phyloP scores from a whole-genome alignment of 2,329 filamentous ascomycete species.

The Monosporascus sp. region DNA sequence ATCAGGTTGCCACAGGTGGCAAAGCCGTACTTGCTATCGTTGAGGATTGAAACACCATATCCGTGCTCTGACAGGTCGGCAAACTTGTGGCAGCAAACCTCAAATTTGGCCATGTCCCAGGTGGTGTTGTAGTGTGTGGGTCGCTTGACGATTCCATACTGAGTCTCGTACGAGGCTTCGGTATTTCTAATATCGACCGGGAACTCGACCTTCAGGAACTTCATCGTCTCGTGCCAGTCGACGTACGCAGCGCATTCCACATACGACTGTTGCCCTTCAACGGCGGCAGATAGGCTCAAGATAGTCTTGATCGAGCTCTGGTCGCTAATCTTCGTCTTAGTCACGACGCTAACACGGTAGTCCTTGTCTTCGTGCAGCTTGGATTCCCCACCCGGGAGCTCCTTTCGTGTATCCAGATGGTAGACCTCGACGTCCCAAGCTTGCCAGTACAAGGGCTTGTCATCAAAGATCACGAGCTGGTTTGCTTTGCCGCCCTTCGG shows the following conservation, averaged over 20 bases:
- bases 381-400: constrained; percentile 64
- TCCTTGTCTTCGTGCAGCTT: constrained; percentile 65
- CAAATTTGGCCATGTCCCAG: constrained; percentile 98
- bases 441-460: constrained; percentile 96
- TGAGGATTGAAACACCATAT: constrained; percentile 88
- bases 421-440: constrained; percentile 98
- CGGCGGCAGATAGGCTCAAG: constrained; percentile 68
- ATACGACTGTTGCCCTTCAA: constrained; percentile 59
- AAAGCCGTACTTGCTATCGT: constrained; percentile 95
- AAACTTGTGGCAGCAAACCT: constrained; percentile 94
- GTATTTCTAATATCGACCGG: constrained; percentile 87
- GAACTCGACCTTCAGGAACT: constrained; percentile 98
- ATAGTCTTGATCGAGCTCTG: constrained; percentile 81
- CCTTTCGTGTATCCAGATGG: constrained; percentile 80
- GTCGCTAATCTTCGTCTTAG: constrained; percentile 81
- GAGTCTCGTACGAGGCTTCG: constrained; percentile 91
- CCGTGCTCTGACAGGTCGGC: constrained; percentile 83
- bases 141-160: constrained; percentile 80
- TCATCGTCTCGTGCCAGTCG: constrained; percentile 97
- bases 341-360: constrained; percentile 75
- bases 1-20: constrained; percentile 84
- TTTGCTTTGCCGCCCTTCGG: constrained; percentile 72
- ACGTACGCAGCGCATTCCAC: constrained; percentile 80
- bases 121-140: constrained; percentile 97
- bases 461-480: constrained; percentile 90